Percentiles rank a stretch among this genome's conserved stretches.
Evolutionary conservation across 768 basidiomycete species (phyloP).

Genomic region (Megacollybia marginata): DNA sequence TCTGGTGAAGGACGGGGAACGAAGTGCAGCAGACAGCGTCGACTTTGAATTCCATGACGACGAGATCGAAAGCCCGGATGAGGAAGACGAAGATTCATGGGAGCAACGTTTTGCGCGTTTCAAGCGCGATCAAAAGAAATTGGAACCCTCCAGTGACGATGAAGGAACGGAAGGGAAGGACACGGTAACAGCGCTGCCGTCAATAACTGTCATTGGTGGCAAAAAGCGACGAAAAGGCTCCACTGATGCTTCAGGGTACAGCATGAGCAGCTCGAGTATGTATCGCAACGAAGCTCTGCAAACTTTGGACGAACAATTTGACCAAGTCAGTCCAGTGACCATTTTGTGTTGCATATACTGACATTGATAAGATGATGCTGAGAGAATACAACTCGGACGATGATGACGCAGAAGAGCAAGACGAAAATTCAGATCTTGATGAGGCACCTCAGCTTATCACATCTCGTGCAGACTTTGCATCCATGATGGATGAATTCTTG

Average conservation of each 20-base stretch:
- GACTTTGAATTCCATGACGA: constrained; percentile 65
- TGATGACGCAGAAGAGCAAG: constrained; percentile 35
- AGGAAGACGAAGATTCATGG: constrained; percentile 47
- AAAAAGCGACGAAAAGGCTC: constrained; percentile 64
- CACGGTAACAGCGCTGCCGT: constrained; percentile 69
- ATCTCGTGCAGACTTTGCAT: constrained; percentile 81
- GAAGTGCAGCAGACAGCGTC: constrained; percentile 48
- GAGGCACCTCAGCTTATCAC: constrained; percentile 71
- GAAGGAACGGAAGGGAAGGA: constrained; percentile 68
- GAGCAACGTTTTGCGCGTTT: constrained; percentile 76
- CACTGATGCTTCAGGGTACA: constrained; percentile 89
- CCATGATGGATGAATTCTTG: constrained; percentile 91
- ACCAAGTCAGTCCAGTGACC: constrained; percentile 61
- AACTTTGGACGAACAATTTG: constrained; percentile 88
- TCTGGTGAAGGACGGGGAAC: constrained; percentile 66
- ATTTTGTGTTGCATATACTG: background rate
- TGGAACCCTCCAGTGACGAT: constrained; percentile 35
- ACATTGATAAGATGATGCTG: constrained; percentile 51
- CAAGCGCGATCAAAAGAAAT: constrained; percentile 42
- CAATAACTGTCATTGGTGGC: constrained; percentile 72
- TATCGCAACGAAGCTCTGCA: constrained; percentile 84
- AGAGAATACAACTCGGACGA: constrained; percentile 70
- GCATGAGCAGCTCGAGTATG: constrained; percentile 97
- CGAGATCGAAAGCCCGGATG: constrained; percentile 20
- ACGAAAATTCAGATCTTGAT: constrained; percentile 36